Percentiles rank a stretch among this genome's conserved stretches.
Evolutionary conservation across 2,329 filamentous ascomycete species (phyloP).

Genomic region (Pseudocercospora macadamiae): DNA sequence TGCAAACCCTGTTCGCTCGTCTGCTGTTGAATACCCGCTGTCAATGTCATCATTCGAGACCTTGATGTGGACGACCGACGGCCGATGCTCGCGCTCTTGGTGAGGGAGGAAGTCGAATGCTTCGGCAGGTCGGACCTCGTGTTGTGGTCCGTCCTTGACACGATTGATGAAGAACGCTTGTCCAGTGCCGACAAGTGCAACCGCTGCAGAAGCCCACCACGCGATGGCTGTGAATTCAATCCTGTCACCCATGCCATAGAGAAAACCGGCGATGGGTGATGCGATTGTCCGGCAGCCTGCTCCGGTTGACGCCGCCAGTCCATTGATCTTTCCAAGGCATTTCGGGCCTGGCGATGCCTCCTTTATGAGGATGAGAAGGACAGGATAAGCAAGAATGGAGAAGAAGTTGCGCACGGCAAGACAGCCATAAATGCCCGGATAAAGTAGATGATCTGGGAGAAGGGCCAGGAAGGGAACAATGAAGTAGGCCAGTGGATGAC

Average conservation of each 20-base stretch:
- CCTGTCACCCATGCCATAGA: slow-evolving; percentile 65
- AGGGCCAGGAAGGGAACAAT: slow-evolving; percentile 69
- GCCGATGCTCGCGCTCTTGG: slow-evolving; percentile 23
- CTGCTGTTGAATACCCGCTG: slow-evolving; percentile 27
- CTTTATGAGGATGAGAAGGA: slow-evolving; percentile 72
- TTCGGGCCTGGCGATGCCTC: slow-evolving; percentile 67
- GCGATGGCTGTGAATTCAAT: slow-evolving; percentile 63
- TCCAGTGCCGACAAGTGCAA: slow-evolving; percentile 59
- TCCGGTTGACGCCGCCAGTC: slow-evolving; percentile 71
- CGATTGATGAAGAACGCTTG: slow-evolving; percentile 61
- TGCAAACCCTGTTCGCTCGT: slow-evolving; percentile 30
- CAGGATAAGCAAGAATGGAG: slow-evolving; percentile 69
- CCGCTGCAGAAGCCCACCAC: slow-evolving; percentile 62
- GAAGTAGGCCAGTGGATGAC: slow-evolving; percentile 70
- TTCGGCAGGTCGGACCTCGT: slow-evolving; percentile 31
- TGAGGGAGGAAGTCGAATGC: slow-evolving; percentile 35
- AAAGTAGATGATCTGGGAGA: slow-evolving; percentile 57
- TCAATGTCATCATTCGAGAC: slow-evolving; percentile 25
- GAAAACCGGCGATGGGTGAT: slow-evolving; percentile 67
- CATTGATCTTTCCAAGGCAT: slow-evolving; percentile 71
- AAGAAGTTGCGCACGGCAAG: slow-evolving; percentile 68
- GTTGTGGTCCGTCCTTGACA: slow-evolving; percentile 47
- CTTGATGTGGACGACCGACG: slow-evolving; percentile 32
- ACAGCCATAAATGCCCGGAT: slow-evolving; percentile 67
- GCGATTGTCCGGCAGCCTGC: slow-evolving; percentile 71